Percentiles rank a stretch among this genome's conserved stretches.
Evolutionary conservation across 176 grass and related monocot species (phyloP).

Genomic region (Hordeum vulgare): MorexV3_pseudomolecules_assembly NC_058519.1:25809257-25809756

Average conservation of each 20-base stretch:
- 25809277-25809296: constrained; percentile 59
- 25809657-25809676: constrained; percentile 62
- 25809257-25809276: constrained; percentile 66
- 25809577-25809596: constrained; percentile 6
- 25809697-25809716: constrained; percentile 56
- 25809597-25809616: constrained; percentile 61
- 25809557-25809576: not conserved
- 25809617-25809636: constrained; percentile 58
- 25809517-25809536: not conserved
- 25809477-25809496: constrained; percentile 33
- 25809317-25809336: constrained; percentile 59
- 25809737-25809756: constrained; percentile 58
- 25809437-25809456: constrained; percentile 59
- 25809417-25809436: constrained; percentile 54
- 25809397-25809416: constrained; percentile 51
- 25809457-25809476: constrained; percentile 47
- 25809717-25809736: constrained; percentile 55
- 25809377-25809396: constrained; percentile 66
- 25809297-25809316: constrained; percentile 55
- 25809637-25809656: constrained; percentile 56
- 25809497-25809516: constrained; percentile 13
- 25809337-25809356: constrained; percentile 40
- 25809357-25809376: constrained; percentile 67
- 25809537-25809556: not conserved
- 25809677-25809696: constrained; percentile 59